phyloP scores from a whole-genome alignment of 768 basidiomycete species.

The Suillus ampliporus region DNA sequence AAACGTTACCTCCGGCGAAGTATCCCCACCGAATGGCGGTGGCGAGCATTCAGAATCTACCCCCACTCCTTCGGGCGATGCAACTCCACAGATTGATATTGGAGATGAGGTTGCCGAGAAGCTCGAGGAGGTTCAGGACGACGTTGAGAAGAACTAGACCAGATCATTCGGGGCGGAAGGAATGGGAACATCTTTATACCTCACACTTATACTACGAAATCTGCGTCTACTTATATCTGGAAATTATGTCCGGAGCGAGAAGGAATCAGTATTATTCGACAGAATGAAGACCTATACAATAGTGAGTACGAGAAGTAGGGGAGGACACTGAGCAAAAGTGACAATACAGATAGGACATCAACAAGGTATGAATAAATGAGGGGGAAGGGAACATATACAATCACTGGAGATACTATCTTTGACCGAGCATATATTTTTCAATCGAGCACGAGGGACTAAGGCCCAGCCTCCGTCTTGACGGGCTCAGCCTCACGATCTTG shows the following conservation, averaged over 20 bases:
- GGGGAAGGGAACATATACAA: constrained; percentile 33
- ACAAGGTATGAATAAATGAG: constrained; percentile 46
- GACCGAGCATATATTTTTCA: constrained; percentile 26
- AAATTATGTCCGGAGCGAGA: constrained; percentile 21
- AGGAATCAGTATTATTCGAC: constrained; percentile 36
- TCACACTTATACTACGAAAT: constrained; percentile 24
- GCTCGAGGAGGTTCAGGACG: constrained; percentile 46
- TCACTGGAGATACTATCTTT: constrained; percentile 32
- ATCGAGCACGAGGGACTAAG: constrained; percentile 29
- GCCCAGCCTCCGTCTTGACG: constrained; percentile 67
- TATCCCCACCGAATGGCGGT: constrained; percentile 43
- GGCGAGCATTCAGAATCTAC: constrained; percentile 49
- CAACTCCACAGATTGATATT: constrained; percentile 37
- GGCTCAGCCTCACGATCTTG: constrained; percentile 66
- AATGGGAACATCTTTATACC: constrained; percentile 22
- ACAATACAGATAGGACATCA: constrained; percentile 42
- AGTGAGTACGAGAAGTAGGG: constrained; percentile 33
- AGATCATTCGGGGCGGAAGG: constrained; percentile 18
- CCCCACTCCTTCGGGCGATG: constrained; percentile 36
- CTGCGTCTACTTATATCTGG: constrained; percentile 25
- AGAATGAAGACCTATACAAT: constrained; percentile 40
- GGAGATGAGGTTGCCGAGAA: constrained; percentile 50
- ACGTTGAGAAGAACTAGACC: constrained; percentile 28
- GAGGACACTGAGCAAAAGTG: constrained; percentile 37
- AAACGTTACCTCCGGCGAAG: constrained; percentile 23